phyloP scores from a whole-genome alignment of 768 basidiomycete genomes.

The Astraeus odoratus region DNA sequence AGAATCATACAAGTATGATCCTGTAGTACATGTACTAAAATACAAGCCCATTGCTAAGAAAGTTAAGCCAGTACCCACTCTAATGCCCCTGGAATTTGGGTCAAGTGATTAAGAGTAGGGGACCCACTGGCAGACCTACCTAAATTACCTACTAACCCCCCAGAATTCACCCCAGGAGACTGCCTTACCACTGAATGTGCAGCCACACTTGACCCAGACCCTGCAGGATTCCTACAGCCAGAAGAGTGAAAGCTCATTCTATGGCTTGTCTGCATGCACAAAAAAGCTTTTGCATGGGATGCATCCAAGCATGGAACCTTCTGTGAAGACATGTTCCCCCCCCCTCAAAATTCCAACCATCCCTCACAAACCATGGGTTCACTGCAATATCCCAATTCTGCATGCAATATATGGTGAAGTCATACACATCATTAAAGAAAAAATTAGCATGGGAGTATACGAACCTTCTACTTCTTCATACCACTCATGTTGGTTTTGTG shows the following conservation, averaged over 20 bases:
- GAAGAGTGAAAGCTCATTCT: neutral
- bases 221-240: neutral
- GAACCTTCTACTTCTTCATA: constrained; percentile 18
- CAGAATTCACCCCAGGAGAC: neutral
- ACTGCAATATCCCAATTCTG: constrained; percentile 23
- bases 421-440: constrained; percentile 23
- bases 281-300: constrained; percentile 30
- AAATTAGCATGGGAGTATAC: constrained; percentile 32
- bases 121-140: neutral
- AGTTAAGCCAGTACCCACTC: neutral
- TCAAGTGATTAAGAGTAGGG: neutral
- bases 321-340: constrained; percentile 23
- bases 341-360: constrained; percentile 28
- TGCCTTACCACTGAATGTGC: neutral
- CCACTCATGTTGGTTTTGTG: neutral
- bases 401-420: constrained; percentile 19
- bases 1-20: neutral
- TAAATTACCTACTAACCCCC: neutral
- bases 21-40: neutral
- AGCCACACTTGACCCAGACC: neutral
- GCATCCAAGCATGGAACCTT: constrained; percentile 29
- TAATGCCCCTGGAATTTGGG: neutral
- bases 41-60: neutral
- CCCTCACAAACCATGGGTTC: constrained; percentile 29
- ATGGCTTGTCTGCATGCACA: neutral